These are phyloP conservation scores for Phanerodontia chrysosporium DNA, from an alignment of 768 basidiomycete species.

Conservation along the genomic window DNA sequence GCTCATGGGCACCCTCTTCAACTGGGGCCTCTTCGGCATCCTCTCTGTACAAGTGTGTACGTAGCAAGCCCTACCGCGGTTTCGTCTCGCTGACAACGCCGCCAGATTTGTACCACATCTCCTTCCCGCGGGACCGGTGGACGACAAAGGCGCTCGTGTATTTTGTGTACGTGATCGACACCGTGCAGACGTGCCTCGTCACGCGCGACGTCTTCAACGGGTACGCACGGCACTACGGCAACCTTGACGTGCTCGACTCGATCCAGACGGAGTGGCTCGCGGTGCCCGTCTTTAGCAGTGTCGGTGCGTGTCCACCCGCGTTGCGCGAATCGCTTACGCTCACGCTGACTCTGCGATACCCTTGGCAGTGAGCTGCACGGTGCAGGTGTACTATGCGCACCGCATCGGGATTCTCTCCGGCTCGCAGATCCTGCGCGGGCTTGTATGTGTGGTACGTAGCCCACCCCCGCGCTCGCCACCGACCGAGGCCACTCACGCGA, in stretches of 20 bases:
- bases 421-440: background rate
- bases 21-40: conserved; percentile 20
- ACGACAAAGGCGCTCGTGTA: conserved; percentile 12
- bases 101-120: conserved; percentile 13
- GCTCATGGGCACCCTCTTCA: conserved; percentile 21
- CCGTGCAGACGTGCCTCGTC: conserved; percentile 16
- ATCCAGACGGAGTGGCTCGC: background rate
- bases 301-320: background rate
- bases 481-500: too few species aligned
- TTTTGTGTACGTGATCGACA: conserved; percentile 3
- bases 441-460: background rate
- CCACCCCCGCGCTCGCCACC: too few species aligned
- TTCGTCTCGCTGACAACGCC: too few species aligned
- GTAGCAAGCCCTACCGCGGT: background rate
- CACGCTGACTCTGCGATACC: too few species aligned
- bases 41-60: conserved; percentile 19
- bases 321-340: background rate
- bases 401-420: background rate
- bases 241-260: conserved; percentile 7
- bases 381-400: background rate
- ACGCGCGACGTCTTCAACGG: conserved; percentile 22
- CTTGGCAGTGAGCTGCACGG: background rate
- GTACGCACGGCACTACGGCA: conserved; percentile 24
- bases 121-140: conserved; percentile 12
- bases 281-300: background rate